These are phyloP conservation scores for Phytophthora nicotianae DNA, from an alignment of 352 stramenopile genomes.

Conservation along the genomic window DNA sequence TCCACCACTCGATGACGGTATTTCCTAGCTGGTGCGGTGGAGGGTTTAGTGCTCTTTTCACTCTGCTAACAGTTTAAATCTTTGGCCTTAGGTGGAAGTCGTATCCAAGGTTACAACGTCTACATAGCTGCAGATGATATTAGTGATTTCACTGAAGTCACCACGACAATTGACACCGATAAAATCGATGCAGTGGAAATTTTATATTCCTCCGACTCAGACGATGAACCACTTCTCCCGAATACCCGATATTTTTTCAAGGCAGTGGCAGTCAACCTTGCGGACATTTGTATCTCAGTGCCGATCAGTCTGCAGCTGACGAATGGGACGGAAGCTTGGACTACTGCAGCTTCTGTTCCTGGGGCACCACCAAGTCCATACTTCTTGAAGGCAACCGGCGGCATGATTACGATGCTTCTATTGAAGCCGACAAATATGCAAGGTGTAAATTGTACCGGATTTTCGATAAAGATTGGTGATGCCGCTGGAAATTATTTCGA, in stretches of 20 bases:
- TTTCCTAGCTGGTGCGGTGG: not conserved
- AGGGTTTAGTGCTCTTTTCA: not conserved
- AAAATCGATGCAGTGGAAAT: slow-evolving; percentile 42
- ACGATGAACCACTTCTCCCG: slow-evolving; percentile 34
- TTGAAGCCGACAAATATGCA: slow-evolving; percentile 58
- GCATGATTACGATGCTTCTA: slow-evolving; percentile 51
- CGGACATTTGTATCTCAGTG: slow-evolving; percentile 48
- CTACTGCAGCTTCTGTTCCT: slow-evolving; percentile 37
- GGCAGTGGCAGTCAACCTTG: slow-evolving; percentile 49
- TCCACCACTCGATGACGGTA: slow-evolving; percentile 51
- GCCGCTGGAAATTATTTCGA: slow-evolving; percentile 10
- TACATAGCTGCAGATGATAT: slow-evolving; percentile 49
- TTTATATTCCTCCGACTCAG: slow-evolving; percentile 25
- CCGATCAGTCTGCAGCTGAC: slow-evolving; percentile 19
- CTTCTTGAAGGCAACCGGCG: slow-evolving; percentile 56
- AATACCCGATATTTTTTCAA: slow-evolving; percentile 58
- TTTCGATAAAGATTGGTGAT: slow-evolving; percentile 47
- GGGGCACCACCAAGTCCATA: slow-evolving; percentile 48
- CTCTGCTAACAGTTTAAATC: not conserved
- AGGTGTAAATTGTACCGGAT: slow-evolving; percentile 48
- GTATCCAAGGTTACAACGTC: slow-evolving; percentile 61
- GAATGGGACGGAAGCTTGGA: slow-evolving; percentile 28
- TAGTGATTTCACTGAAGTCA: slow-evolving; percentile 40
- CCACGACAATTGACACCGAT: slow-evolving; percentile 27
- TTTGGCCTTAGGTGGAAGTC: slow-evolving; percentile 41